These are phyloP conservation scores for Xylaria sp. DNA, from an alignment of 2,329 filamentous ascomycete genomes.

Conservation along the genomic window DNA sequence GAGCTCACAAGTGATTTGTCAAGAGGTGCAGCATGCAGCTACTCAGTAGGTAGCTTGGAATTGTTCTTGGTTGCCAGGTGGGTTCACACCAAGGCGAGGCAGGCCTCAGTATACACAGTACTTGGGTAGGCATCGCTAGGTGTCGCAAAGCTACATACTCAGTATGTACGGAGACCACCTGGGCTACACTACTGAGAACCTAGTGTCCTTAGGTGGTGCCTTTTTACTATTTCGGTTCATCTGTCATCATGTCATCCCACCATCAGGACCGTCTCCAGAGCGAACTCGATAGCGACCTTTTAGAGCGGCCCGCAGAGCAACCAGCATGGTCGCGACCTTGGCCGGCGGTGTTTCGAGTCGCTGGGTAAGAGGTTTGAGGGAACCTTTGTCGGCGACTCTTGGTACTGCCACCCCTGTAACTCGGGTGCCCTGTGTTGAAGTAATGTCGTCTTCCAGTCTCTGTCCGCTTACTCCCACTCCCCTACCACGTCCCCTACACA, in stretches of 20 bases:
- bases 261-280: not conserved
- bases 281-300: not conserved
- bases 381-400: constrained; percentile 4
- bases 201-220: too few relatives aligned
- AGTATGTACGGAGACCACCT: too few relatives aligned
- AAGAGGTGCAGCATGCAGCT: constrained; percentile 28
- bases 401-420: constrained; percentile 15
- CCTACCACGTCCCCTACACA: too few relatives aligned
- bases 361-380: constrained; percentile 17
- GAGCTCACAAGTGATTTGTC: constrained; percentile 23
- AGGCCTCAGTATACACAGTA: not conserved
- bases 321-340: constrained; percentile 8
- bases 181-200: too few relatives aligned
- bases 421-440: not conserved
- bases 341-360: not conserved
- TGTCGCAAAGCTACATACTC: too few relatives aligned
- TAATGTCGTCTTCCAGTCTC: constrained; percentile 6
- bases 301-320: not conserved
- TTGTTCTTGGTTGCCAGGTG: constrained; percentile 11
- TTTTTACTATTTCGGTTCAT: constrained; percentile 27
- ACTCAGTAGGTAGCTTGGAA: constrained; percentile 17
- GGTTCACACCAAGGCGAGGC: not conserved
- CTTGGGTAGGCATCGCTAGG: not conserved
- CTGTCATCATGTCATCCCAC: constrained; percentile 8
- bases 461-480: too few relatives aligned